A percentile compares a stretch with the other conserved stretches of the same genome.
These are phyloP conservation scores for Ceriops decandra DNA, from an alignment of 345 rosid species.

Conservation along the genomic window DNA sequence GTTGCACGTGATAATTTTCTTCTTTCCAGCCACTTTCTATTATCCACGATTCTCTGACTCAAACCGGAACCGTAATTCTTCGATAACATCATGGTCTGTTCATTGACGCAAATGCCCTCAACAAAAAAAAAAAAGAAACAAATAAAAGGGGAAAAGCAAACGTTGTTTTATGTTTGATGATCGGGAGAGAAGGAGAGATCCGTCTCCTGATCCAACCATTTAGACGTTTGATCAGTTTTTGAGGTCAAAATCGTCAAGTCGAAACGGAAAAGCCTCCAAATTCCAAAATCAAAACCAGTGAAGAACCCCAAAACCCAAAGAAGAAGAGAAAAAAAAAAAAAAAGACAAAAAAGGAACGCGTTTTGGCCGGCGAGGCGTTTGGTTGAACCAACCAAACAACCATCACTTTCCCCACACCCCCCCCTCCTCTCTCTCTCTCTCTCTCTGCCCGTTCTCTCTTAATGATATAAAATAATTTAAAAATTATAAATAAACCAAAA, in stretches of 20 bases:
- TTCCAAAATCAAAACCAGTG: neutral
- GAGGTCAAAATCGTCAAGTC: conserved; percentile 19
- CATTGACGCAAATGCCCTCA: conserved; percentile 21
- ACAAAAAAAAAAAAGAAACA: too few species aligned
- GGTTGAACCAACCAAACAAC: conserved; percentile 81
- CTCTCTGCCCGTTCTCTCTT: neutral
- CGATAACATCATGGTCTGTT: conserved; percentile 16
- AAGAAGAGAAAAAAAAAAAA: conserved; percentile 21
- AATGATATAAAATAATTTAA: neutral
- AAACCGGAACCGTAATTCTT: conserved; percentile 23
- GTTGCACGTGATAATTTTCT: conserved; percentile 34
- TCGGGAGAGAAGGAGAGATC: too few species aligned
- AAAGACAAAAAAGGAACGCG: conserved; percentile 39
- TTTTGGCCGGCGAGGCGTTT: conserved; percentile 78
- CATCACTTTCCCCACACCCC: conserved; percentile 39
- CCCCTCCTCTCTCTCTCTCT: conserved; percentile 14
- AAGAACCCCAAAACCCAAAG: neutral
- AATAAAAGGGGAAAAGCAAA: too few species aligned
- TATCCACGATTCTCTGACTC: conserved; percentile 28
- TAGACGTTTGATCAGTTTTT: too few species aligned
- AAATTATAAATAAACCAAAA: neutral
- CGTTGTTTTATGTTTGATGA: too few species aligned
- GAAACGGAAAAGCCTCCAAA: conserved; percentile 21
- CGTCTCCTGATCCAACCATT: too few species aligned
- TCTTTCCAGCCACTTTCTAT: conserved; percentile 18